Evolutionary conservation across 345 rosid species (phyloP).

Genomic region (Firmiana major): DNA sequence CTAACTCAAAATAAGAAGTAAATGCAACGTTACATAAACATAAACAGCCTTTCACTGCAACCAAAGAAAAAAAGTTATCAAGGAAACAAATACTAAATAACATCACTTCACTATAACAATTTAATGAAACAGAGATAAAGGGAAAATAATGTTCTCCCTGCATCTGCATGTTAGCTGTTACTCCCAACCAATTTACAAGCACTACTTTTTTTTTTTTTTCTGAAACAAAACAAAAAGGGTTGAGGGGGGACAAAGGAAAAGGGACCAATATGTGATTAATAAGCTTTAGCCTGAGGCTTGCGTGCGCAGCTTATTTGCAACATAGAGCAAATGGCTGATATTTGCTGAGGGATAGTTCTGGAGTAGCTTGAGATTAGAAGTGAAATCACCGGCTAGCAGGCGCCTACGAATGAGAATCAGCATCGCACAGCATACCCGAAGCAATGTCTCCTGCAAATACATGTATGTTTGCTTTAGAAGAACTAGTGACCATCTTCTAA

Average conservation of each 20-base stretch:
- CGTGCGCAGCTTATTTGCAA: constrained; percentile 79
- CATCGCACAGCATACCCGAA: constrained; percentile 96
- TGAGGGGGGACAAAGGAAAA: neutral
- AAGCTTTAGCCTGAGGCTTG: constrained; percentile 30
- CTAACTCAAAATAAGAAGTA: neutral
- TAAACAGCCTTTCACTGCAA: neutral
- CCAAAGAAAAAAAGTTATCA: neutral
- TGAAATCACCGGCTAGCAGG: constrained; percentile 78
- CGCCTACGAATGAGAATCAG: constrained; percentile 79
- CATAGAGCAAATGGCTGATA: constrained; percentile 79
- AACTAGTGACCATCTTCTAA: neutral
- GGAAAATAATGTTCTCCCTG: neutral
- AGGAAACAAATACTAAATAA: neutral
- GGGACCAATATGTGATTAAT: neutral
- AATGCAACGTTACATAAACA: neutral
- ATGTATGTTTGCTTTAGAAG: constrained; percentile 10
- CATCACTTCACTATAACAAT: neutral
- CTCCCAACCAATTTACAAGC: constrained; percentile 13
- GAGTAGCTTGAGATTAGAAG: constrained; percentile 61
- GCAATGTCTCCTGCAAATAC: constrained; percentile 73
- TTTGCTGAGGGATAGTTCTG: constrained; percentile 65
- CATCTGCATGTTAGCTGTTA: constrained; percentile 13
- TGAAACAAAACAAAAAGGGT: neutral
- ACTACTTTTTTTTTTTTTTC: neutral
- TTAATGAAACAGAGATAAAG: neutral